Evolutionary conservation across 768 basidiomycete species (phyloP).

Genomic region (Russula brevipes): DNA sequence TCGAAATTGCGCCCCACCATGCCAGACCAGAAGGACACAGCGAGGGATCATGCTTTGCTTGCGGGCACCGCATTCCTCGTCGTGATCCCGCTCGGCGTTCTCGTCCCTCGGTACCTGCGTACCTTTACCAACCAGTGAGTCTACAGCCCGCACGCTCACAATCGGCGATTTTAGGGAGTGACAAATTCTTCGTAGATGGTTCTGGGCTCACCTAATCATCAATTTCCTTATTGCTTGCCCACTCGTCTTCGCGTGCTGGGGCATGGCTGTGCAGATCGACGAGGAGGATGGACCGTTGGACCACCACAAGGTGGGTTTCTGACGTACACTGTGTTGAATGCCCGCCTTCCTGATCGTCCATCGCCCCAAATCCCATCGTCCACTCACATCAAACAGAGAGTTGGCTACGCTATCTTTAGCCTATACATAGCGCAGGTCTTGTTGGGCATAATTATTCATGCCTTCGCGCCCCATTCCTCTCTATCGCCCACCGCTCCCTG

Average conservation of each 20-base stretch:
- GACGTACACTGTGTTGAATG: too few relatives aligned
- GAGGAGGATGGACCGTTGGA: slow-evolving; percentile 27
- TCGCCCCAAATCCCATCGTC: not conserved
- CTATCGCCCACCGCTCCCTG: slow-evolving; percentile 34
- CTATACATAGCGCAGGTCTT: slow-evolving; percentile 49
- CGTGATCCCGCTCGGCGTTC: not conserved
- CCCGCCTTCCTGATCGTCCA: not conserved
- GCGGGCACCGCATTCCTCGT: slow-evolving; percentile 12
- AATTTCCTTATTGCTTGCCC: slow-evolving; percentile 40
- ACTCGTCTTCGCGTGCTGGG: slow-evolving; percentile 49
- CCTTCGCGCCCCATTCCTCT: slow-evolving; percentile 41
- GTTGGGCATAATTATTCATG: slow-evolving; percentile 50
- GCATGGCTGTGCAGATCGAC: slow-evolving; percentile 31
- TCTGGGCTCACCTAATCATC: slow-evolving; percentile 8
- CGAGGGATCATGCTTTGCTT: slow-evolving; percentile 11
- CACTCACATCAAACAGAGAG: slow-evolving; percentile 35
- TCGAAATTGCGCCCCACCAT: not conserved
- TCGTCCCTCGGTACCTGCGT: slow-evolving; percentile 16
- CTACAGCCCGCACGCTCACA: not conserved
- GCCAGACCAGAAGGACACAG: slow-evolving; percentile 15
- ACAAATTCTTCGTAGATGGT: slow-evolving; percentile 8
- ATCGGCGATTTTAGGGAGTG: not conserved
- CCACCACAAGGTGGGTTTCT: slow-evolving; percentile 35
- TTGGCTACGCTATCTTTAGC: slow-evolving; percentile 48
- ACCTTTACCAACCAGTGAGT: slow-evolving; percentile 17